Conservation (phyloP, 2,329 filamentous ascomycete genomes). For the Boeremia exigua region DNA sequence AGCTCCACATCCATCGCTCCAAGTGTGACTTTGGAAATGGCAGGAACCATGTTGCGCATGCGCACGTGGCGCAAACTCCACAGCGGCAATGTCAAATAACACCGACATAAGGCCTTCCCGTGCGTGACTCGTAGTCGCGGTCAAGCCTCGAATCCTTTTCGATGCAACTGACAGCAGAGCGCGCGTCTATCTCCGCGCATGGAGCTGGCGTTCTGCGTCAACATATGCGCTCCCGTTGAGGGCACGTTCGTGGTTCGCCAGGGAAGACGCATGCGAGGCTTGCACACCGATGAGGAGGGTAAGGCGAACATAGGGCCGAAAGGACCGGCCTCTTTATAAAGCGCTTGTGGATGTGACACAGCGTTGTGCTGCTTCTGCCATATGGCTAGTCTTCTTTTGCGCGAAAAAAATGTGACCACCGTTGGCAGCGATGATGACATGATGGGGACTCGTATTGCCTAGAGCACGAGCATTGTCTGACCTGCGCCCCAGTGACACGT, state of each 20-base stretch:
- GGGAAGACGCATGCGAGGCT: background rate
- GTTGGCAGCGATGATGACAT: background rate
- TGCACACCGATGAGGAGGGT: slow-evolving; percentile 12
- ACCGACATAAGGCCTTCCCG: slow-evolving; percentile 14
- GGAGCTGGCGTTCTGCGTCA: background rate
- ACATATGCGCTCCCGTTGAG: slow-evolving; percentile 3
- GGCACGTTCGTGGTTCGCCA: slow-evolving; percentile 3
- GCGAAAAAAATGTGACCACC: background rate
- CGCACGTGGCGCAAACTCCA: slow-evolving; percentile 17
- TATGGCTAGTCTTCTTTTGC: background rate
- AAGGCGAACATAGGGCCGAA: background rate
- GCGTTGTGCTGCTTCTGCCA: background rate
- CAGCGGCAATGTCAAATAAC: slow-evolving; percentile 12
- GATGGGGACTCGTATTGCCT: background rate
- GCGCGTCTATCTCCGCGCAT: slow-evolving; percentile 11
- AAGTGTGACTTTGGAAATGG: background rate
- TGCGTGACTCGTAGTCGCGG: slow-evolving; percentile 5
- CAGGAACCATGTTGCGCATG: slow-evolving; percentile 2
- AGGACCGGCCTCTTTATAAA: background rate
- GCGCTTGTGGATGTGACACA: background rate
- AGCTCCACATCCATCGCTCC: too few relatives aligned
- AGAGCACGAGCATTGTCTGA: background rate
- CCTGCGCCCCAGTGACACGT: background rate
- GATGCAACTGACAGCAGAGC: slow-evolving; percentile 12
- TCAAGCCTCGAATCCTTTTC: slow-evolving; percentile 10